Base-by-base conservation (phyloP, 2,329 filamentous ascomycete genomes). In the Bipolaris bicolor region DNA sequence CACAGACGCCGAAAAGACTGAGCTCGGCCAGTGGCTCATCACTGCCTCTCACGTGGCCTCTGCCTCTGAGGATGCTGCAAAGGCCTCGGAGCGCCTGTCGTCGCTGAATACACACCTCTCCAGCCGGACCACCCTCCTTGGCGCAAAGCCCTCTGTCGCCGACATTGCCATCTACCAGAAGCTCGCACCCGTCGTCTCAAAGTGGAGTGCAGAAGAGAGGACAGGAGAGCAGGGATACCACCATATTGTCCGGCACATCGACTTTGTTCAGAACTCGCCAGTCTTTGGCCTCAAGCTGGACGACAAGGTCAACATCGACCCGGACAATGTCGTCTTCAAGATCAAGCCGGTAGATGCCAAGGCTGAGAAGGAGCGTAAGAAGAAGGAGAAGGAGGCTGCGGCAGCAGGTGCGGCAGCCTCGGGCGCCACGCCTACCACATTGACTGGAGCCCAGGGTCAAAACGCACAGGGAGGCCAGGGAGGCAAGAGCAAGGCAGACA, bases 311-410 rank as follows among this genome's bases (percentile, higher is more conserved):
- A 80, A 81, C 65, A 85, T 98, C 66, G 88, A 97, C 76, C 81
- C 86, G 49, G 88, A 92, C 69, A 89, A 93, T 68, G 86, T 98
- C 58, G 84, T 91, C 62, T 93, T 92, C 76, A 89, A 93, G 69
- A 94, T 95, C 81, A 94, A 94, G 67, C 90, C 90, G 18, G 87
- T 94, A 61, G 92, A 97, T 66, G 87, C 90, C 69, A 96, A 96
- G 84, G 92, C 92, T 55, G 94, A 97, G 84, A 97, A 97, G 83
- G 93, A 97, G 84, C 88, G 90, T 46, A 86, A 94, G 79, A 97
- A 97, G 89, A 96, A 96, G 83, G 92, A 96, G 81, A 97, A 97
- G 84, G 90, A 89, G 50, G 77, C 78, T 16, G 78, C 79, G 5
- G 81, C 81, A 15, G 80, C 80, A 29, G 81, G 74, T 41, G 87